A percentile compares a stretch with the other conserved stretches of the same genome.
phyloP scores from a whole-genome alignment of 2,329 filamentous ascomycete species.

The Colletotrichum cereale region DNA sequence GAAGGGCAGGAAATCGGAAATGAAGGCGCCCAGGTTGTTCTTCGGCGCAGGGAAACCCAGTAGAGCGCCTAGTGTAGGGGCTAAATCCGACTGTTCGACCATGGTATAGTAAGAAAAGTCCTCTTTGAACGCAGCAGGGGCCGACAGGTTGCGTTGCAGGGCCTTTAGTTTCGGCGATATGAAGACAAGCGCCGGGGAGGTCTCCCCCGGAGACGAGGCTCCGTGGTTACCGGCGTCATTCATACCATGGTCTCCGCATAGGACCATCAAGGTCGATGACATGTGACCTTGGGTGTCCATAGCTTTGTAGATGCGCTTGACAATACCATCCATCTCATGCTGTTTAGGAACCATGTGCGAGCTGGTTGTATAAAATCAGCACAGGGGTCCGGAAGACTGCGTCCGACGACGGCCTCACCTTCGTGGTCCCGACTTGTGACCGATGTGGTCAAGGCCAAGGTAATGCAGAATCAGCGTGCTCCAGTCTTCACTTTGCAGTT shows the following conservation, averaged over 20 bases:
- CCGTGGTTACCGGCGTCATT: conserved; percentile 98
- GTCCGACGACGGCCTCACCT: conserved; percentile 65
- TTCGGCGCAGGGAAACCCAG: conserved; percentile 88
- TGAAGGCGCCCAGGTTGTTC: conserved; percentile 91
- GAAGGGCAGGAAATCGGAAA: conserved; percentile 81
- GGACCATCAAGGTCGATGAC: conserved; percentile 81
- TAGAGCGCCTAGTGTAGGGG: conserved; percentile 87
- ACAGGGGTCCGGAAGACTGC: neutral
- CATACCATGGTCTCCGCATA: conserved; percentile 99
- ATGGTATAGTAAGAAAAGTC: conserved; percentile 87
- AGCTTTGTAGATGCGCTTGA: conserved; percentile 80
- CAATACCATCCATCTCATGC: conserved; percentile 89
- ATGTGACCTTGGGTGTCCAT: conserved; percentile 80
- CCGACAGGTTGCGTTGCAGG: conserved; percentile 58
- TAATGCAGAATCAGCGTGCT: conserved; percentile 95
- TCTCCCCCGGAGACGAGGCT: conserved; percentile 93
- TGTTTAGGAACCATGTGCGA: conserved; percentile 95
- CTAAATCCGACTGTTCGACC: conserved; percentile 95
- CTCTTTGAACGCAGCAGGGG: conserved; percentile 70
- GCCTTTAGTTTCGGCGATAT: conserved; percentile 83
- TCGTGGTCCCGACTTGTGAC: conserved; percentile 91
- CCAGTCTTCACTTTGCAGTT: conserved; percentile 86
- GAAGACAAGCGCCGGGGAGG: conserved; percentile 91
- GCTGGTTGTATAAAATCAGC: conserved; percentile 56
- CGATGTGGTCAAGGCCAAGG: conserved; percentile 95